Conservation (phyloP, 176 grass and related monocot genomes). For the Oryza australiensis region DNA sequence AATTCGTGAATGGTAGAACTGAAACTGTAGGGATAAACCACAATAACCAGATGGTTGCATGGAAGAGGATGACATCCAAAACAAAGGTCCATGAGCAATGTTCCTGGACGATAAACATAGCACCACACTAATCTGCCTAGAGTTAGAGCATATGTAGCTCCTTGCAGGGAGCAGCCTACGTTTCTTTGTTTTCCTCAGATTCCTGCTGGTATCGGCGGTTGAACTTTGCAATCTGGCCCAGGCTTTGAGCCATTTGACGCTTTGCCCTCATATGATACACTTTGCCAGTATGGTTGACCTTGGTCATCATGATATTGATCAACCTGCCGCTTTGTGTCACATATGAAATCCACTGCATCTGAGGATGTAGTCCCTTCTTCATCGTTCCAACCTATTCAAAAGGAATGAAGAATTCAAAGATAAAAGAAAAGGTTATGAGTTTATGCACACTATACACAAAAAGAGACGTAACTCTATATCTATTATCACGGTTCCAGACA, state of each 20-base stretch:
- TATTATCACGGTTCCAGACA: not conserved
- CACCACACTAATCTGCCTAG: not conserved
- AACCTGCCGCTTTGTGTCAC: conserved; percentile 63
- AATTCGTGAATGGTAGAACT: not conserved
- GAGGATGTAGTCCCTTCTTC: conserved; percentile 72
- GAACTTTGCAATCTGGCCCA: conserved; percentile 55
- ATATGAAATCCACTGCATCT: conserved; percentile 68
- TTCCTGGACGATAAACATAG: not conserved
- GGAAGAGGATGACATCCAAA: not conserved
- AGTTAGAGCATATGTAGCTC: not conserved
- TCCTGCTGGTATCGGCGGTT: conserved; percentile 41
- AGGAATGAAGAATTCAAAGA: not conserved
- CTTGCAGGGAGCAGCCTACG: conserved; percentile 13
- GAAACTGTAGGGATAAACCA: not conserved
- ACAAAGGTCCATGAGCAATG: not conserved
- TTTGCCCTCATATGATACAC: conserved; percentile 67
- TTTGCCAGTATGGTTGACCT: conserved; percentile 47
- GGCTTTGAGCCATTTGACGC: conserved; percentile 61
- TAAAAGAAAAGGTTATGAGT: not conserved
- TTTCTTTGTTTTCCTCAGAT: conserved; percentile 27
- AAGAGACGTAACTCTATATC: not conserved
- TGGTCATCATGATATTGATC: conserved; percentile 65
- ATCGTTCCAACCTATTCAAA: conserved; percentile 38
- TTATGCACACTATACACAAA: not conserved
- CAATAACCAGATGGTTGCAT: not conserved